phyloP scores from a whole-genome alignment of 2,329 filamentous ascomycete genomes.

The Pseudopyrenochaeta lycopersici region DNA sequence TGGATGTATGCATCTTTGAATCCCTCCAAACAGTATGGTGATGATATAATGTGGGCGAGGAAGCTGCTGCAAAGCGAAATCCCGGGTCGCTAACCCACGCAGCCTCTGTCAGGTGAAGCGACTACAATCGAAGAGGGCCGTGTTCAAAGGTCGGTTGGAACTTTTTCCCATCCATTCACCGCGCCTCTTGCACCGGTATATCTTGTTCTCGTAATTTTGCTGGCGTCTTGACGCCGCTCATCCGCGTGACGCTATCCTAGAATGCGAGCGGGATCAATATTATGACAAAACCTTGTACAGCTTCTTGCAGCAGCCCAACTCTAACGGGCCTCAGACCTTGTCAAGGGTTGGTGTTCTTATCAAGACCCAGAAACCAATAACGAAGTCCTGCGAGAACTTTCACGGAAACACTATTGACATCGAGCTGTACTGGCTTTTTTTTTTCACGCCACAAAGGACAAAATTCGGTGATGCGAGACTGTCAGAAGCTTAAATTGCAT shows the following conservation, averaged over 20 bases:
- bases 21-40: background rate
- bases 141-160: background rate
- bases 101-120: background rate
- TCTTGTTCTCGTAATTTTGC: background rate
- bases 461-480: background rate
- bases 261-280: background rate
- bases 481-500: slow-evolving; percentile 19
- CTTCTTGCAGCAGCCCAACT: background rate
- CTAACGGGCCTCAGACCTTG: background rate
- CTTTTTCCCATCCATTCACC: background rate
- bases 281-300: slow-evolving; percentile 4
- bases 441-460: background rate
- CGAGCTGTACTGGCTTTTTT: background rate
- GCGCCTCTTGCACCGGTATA: too few species aligned
- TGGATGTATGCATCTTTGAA: background rate
- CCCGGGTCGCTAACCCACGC: background rate
- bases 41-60: background rate
- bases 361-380: background rate
- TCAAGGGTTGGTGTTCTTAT: background rate
- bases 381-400: background rate
- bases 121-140: background rate
- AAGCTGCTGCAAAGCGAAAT: background rate
- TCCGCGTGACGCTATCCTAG: background rate
- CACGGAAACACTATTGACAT: background rate
- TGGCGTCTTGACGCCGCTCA: background rate